These are phyloP conservation scores for Elongisporangium prolatum DNA, from an alignment of 352 stramenopile genomes.

Conservation along the genomic window DNA sequence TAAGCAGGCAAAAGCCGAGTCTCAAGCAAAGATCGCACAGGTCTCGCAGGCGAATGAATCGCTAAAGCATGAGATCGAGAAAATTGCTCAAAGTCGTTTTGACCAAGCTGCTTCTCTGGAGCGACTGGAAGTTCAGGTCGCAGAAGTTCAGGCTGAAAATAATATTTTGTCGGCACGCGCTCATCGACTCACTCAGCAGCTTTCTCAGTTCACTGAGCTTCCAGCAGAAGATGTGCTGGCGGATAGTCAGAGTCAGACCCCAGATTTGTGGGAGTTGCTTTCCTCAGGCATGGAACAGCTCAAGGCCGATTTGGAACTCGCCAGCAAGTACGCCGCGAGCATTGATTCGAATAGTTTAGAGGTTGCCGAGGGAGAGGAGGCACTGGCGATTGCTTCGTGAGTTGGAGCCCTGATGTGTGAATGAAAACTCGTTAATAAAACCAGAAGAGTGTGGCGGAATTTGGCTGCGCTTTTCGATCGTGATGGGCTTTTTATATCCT, in stretches of 20 bases:
- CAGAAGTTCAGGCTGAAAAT: conserved; percentile 81
- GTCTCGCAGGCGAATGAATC: conserved; percentile 52
- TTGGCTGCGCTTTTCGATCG: neutral
- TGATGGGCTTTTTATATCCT: neutral
- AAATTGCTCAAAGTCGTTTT: conserved; percentile 48
- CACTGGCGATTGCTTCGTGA: conserved; percentile 46
- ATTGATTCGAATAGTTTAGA: conserved; percentile 52
- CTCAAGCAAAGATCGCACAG: conserved; percentile 53
- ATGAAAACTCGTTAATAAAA: neutral
- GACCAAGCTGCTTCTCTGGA: conserved; percentile 66
- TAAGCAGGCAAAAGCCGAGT: conserved; percentile 59
- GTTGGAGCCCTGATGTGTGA: neutral
- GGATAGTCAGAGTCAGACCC: conserved; percentile 45
- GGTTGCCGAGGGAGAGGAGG: conserved; percentile 39
- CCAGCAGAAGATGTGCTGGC: conserved; percentile 61
- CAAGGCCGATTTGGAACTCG: conserved; percentile 82
- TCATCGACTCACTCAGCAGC: conserved; percentile 72
- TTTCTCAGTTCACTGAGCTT: conserved; percentile 82
- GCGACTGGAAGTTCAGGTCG: conserved; percentile 62
- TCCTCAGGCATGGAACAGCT: conserved; percentile 88
- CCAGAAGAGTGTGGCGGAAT: conserved; percentile 5
- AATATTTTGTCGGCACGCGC: conserved; percentile 76
- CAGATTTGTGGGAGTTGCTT: conserved; percentile 81
- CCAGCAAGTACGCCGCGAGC: conserved; percentile 82
- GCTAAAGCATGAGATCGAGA: conserved; percentile 63